Conservation (phyloP, 345 rosid species). For the Rubroshorea leprosula region DNA sequence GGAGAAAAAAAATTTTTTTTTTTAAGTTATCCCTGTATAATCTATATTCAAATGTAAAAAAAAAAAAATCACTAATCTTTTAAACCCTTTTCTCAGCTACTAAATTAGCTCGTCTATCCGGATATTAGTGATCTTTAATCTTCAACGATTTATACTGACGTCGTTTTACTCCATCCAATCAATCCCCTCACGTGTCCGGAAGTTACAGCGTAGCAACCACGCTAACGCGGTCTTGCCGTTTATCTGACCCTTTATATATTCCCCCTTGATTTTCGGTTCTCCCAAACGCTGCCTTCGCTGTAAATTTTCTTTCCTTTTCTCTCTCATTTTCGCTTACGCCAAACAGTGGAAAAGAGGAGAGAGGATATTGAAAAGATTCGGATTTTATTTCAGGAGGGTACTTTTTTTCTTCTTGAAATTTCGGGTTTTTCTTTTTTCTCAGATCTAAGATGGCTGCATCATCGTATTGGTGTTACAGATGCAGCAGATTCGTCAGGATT, state of each 20-base stretch:
- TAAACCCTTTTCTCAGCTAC: no score
- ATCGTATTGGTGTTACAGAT: conserved; percentile 86
- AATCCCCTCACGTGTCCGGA: conserved; percentile 16
- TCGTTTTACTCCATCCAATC: conserved; percentile 5
- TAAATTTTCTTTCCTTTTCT: not conserved
- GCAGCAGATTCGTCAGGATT: conserved; percentile 61
- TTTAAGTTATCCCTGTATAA: no score
- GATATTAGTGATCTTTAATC: no score
- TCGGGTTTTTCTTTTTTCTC: not conserved
- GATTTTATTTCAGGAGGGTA: not conserved
- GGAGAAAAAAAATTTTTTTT: no score
- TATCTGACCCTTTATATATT: not conserved
- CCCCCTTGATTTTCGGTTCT: conserved; percentile 1
- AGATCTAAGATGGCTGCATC: conserved; percentile 50
- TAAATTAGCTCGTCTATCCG: no score
- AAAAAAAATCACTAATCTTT: no score
- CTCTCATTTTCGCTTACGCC: conserved; percentile 2
- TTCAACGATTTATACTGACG: no score
- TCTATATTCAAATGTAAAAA: no score
- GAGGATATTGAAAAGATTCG: not conserved
- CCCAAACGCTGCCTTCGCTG: not conserved
- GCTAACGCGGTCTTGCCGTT: conserved; percentile 37
- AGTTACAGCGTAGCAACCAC: conserved; percentile 15
- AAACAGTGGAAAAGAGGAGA: not conserved
- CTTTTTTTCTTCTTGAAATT: not conserved